Conservation (phyloP, 2,329 filamentous ascomycete genomes). For the Monosporascus cannonballus region DNA sequence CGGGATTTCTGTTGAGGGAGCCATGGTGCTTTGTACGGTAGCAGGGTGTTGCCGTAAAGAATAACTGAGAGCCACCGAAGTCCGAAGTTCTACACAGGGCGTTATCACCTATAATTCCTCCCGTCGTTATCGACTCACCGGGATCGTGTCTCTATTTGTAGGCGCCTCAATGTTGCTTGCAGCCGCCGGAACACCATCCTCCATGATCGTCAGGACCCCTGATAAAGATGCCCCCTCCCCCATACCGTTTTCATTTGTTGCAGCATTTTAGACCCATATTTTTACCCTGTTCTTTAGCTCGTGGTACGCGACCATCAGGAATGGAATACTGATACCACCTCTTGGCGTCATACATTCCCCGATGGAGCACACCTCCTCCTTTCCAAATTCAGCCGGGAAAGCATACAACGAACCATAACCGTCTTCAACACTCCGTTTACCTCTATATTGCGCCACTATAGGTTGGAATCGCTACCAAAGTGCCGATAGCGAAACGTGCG, state of each 20-base stretch:
- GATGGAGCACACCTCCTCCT: conserved; percentile 13
- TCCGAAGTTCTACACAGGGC: conserved; percentile 1
- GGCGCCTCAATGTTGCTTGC: conserved; percentile 5
- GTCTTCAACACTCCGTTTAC: conserved; percentile 11
- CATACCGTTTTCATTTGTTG: conserved; percentile 13
- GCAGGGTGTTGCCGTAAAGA: background rate
- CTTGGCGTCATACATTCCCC: conserved; percentile 16
- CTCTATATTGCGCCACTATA: conserved; percentile 6
- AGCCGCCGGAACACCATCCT: conserved; percentile 14
- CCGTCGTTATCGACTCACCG: conserved; percentile 1
- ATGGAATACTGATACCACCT: conserved; percentile 4
- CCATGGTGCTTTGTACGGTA: conserved; percentile 24
- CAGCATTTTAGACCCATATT: conserved; percentile 7
- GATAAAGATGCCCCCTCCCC: conserved; percentile 16
- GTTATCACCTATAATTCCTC: conserved; percentile 1
- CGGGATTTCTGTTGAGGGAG: conserved; percentile 31
- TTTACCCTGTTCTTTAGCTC: conserved; percentile 3
- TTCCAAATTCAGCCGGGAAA: conserved; percentile 14
- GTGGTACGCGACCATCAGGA: conserved; percentile 6
- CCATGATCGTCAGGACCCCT: conserved; percentile 10
- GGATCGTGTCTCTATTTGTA: conserved; percentile 12
- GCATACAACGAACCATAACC: conserved; percentile 10
- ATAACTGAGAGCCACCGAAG: conserved; percentile 2
- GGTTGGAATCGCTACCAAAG: conserved; percentile 5
- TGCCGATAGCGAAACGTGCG: background rate